Base-by-base conservation (phyloP, 306 rosid genomes). In the Lathyrus sativus region DNA sequence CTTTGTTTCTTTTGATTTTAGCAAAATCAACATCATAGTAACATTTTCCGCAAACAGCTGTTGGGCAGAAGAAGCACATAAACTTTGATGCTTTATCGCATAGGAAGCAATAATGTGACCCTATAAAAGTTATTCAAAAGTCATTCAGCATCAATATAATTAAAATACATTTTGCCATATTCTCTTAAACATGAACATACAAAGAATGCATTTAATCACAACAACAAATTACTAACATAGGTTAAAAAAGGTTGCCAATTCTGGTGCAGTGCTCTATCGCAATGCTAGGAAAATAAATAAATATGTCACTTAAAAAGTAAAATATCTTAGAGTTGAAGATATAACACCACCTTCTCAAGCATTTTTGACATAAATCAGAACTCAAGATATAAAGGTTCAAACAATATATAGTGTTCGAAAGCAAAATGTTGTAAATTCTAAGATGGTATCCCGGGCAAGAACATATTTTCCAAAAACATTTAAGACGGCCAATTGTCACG, bases 41-140 rank as follows among this genome's bases (percentile, higher is more conserved):
- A 79, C 96, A 87, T 17, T 65, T 62, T 51, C 87, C 88, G 14
- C 96, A 90, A 51, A 85, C 86, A 70, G 88, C 89, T 13, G 1
- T 62, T 11, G 96, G 91, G 79, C 95, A 90, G 88, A 88, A 83
- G 74, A 85, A 77, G 73, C 96, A 90, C 70, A 39, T 74, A 77
- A 85, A 80, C 59, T 90, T 87, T 2, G 95, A 66, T 10, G 48
- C 10, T 79, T 62, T 90, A 5, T 3, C 4, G 82, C 96, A 90
- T 53, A 55, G 11, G 73, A 14, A 70, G 87, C 96, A 90, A 70
- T 28, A 66, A 79, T 90, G 96, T 75, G 79, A 79, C 26, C 14
- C 96, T 90, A 88, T 62, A 78, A 80, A 73, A 17, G 46, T 44
- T 33, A 56, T 33, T 57, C 66, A 68, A 26, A 78, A 72, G 11